Conservation (phyloP, 2,329 filamentous ascomycete species). For the Colletotrichum liriopes region DNA sequence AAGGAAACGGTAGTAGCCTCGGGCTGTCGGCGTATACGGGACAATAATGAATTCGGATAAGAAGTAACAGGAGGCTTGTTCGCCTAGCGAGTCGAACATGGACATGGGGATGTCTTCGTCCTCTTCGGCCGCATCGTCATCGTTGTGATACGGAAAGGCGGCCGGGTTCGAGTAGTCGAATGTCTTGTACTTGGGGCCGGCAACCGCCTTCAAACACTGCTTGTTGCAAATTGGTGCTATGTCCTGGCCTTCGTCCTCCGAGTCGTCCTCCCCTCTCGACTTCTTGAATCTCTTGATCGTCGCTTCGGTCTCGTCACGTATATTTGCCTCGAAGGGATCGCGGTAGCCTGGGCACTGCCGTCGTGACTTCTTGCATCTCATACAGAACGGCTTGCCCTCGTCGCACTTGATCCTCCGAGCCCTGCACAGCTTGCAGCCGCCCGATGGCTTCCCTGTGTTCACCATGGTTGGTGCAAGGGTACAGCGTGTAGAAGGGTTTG, state of each 20-base stretch:
- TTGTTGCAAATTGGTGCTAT: constrained; percentile 36
- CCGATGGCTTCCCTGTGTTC: constrained; percentile 48
- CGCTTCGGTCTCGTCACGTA: constrained; percentile 47
- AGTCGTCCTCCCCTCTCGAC: constrained; percentile 39
- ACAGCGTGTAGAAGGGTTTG: neutral
- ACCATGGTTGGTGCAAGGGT: constrained; percentile 42
- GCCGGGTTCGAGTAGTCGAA: constrained; percentile 36
- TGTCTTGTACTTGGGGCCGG: constrained; percentile 37
- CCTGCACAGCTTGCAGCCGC: constrained; percentile 47
- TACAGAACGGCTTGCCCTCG: constrained; percentile 46
- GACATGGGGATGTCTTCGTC: constrained; percentile 36
- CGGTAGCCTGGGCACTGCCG: constrained; percentile 47
- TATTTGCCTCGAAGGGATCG: constrained; percentile 47
- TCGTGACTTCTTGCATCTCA: constrained; percentile 47
- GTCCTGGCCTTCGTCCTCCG: constrained; percentile 29
- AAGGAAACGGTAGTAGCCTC: constrained; percentile 43
- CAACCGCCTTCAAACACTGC: constrained; percentile 34
- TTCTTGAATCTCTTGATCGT: constrained; percentile 45
- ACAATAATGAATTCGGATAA: constrained; percentile 43
- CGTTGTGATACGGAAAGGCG: constrained; percentile 28
- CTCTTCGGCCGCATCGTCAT: constrained; percentile 31
- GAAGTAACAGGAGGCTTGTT: constrained; percentile 43
- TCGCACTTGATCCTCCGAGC: constrained; percentile 47
- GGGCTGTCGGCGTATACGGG: constrained; percentile 18
- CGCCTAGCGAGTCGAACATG: constrained; percentile 37